A percentile compares a stretch with the other conserved stretches of the same genome.
phyloP scores from a whole-genome alignment of 2,329 filamentous ascomycete genomes.

The Nemania sp. region DNA sequence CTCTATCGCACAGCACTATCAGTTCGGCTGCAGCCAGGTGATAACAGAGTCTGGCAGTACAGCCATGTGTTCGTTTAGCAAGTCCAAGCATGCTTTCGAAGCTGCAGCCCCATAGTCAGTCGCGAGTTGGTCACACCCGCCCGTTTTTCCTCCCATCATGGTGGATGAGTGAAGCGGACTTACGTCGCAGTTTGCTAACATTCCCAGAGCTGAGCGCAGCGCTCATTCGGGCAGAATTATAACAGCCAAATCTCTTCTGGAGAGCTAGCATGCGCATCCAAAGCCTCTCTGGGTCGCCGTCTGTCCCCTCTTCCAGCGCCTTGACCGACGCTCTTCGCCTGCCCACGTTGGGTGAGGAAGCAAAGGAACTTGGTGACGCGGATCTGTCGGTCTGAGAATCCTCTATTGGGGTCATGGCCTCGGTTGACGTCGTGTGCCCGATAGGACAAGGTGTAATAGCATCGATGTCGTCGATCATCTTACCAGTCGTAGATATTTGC shows the following conservation, averaged over 20 bases:
- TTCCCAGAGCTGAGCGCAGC: conserved; percentile 50
- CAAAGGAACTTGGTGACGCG: conserved; percentile 34
- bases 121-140: neutral
- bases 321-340: conserved; percentile 38
- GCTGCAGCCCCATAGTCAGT: conserved; percentile 29
- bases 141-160: neutral
- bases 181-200: conserved; percentile 50
- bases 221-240: conserved; percentile 54
- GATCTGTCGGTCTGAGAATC: conserved; percentile 32
- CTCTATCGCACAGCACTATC: neutral
- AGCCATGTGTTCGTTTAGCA: conserved; percentile 42
- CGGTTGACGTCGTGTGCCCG: conserved; percentile 7
- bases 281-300: conserved; percentile 48
- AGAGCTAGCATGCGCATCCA: conserved; percentile 56
- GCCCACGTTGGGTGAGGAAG: conserved; percentile 24
- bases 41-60: conserved; percentile 35
- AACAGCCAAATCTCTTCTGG: conserved; percentile 53
- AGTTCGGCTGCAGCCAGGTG: conserved; percentile 25
- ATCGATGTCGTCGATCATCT: conserved; percentile 39
- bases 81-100: conserved; percentile 41
- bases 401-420: conserved; percentile 14
- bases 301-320: conserved; percentile 42
- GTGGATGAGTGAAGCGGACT: conserved; percentile 32
- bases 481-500: no score
- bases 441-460: conserved; percentile 42